Evolutionary conservation across 768 basidiomycete genomes (phyloP).

Genomic region (Hygrocybe coccinea): DNA sequence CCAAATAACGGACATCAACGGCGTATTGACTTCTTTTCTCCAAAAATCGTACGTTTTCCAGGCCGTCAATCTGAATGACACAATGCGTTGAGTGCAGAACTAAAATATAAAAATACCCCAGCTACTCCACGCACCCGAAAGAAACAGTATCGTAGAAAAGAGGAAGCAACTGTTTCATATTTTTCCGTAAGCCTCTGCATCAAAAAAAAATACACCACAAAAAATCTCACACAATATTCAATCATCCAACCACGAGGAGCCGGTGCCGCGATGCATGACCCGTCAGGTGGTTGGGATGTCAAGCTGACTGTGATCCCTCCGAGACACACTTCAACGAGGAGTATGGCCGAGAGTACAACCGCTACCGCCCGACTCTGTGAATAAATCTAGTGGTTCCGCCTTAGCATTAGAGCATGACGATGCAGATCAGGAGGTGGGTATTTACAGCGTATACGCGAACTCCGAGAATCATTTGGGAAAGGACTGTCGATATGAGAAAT

Average conservation of each 20-base stretch:
- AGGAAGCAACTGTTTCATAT: conserved; percentile 12
- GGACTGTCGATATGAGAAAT: too few relatives aligned
- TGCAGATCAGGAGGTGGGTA: too few relatives aligned
- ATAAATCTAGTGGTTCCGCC: conserved; percentile 13
- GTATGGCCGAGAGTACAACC: conserved; percentile 9
- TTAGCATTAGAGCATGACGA: neutral
- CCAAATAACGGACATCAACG: conserved; percentile 5
- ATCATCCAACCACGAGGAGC: conserved; percentile 21
- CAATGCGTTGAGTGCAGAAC: conserved; percentile 1
- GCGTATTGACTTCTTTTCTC: neutral
- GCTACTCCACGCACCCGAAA: neutral
- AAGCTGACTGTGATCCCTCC: conserved; percentile 18
- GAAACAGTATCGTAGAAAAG: conserved; percentile 17
- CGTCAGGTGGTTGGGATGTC: conserved; percentile 11
- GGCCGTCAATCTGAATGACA: conserved; percentile 1
- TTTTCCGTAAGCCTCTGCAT: neutral
- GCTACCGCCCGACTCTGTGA: conserved; percentile 13
- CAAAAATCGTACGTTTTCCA: neutral
- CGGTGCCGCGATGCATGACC: conserved; percentile 15
- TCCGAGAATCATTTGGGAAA: too few relatives aligned
- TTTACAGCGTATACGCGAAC: too few relatives aligned
- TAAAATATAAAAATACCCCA: conserved; percentile 7
- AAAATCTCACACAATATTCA: conserved; percentile 20
- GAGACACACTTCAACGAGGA: conserved; percentile 15
- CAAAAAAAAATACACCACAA: neutral